Conservation (phyloP, 2,329 filamentous ascomycete genomes). For the Sphaerulina populicola region DNA sequence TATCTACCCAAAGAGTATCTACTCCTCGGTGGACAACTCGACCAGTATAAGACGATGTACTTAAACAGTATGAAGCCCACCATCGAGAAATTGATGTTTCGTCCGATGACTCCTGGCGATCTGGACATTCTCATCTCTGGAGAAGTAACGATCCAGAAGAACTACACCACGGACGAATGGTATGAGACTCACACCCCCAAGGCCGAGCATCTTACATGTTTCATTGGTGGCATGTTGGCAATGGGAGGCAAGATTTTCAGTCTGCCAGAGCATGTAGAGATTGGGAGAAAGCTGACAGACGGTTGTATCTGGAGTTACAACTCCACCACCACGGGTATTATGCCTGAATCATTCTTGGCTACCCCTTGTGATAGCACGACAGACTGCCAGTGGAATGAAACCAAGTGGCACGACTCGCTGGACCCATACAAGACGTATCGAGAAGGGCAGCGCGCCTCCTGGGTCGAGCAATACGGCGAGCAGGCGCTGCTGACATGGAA, state of each 20-base stretch:
- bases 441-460: conserved; percentile 19
- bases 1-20: conserved; percentile 59
- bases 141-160: conserved; percentile 39
- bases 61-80: conserved; percentile 58
- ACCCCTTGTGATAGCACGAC: conserved; percentile 38
- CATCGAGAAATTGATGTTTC: conserved; percentile 66
- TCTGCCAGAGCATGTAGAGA: conserved; percentile 41
- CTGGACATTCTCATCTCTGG: conserved; percentile 68
- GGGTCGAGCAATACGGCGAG: conserved; percentile 15
- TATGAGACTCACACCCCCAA: conserved; percentile 36
- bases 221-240: conserved; percentile 49
- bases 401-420: conserved; percentile 38
- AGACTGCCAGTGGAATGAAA: conserved; percentile 39
- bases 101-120: conserved; percentile 61
- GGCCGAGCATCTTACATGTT: conserved; percentile 47
- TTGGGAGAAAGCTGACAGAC: conserved; percentile 45
- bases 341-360: conserved; percentile 45
- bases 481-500: conserved; percentile 10
- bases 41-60: conserved; percentile 67
- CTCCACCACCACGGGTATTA: conserved; percentile 43
- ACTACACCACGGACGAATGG: conserved; percentile 36
- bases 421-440: conserved; percentile 26
- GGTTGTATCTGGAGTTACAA: conserved; percentile 51
- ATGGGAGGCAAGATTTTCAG: conserved; percentile 47
- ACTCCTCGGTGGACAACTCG: conserved; percentile 64